phyloP scores from a whole-genome alignment of 352 stramenopile species.

The Phytophthora tubulina region DNA sequence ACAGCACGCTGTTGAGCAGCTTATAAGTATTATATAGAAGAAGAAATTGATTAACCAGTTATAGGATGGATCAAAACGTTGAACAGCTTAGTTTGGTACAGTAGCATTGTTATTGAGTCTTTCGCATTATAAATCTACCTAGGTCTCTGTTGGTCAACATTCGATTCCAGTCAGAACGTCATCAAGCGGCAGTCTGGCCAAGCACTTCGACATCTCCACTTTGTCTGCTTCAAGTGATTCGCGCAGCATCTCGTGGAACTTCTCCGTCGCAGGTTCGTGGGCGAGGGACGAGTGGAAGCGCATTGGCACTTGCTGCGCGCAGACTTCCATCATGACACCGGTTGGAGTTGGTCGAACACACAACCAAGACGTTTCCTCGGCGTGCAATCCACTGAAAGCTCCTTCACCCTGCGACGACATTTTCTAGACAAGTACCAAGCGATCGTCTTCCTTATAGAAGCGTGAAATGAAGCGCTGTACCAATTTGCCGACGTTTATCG shows the following conservation, averaged over 20 bases:
- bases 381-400: conserved; percentile 28
- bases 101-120: no score
- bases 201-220: conserved; percentile 8
- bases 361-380: conserved; percentile 40
- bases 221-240: conserved; percentile 26
- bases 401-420: conserved; percentile 45
- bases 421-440: conserved; percentile 65
- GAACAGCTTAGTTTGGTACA: no score
- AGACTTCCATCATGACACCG: conserved; percentile 41
- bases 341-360: conserved; percentile 7
- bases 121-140: no score
- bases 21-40: no score
- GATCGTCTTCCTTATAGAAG: conserved; percentile 45
- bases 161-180: conserved; percentile 26
- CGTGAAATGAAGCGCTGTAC: conserved; percentile 42
- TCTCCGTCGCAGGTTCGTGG: conserved; percentile 23
- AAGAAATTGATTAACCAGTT: no score
- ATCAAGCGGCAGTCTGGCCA: conserved; percentile 32
- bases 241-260: conserved; percentile 33
- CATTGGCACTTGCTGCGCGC: conserved; percentile 45
- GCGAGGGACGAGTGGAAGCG: background rate
- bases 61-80: no score
- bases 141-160: conserved; percentile 5
- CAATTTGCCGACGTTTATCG: background rate
- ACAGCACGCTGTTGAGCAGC: no score